Evolutionary conservation across 1,139 yeast genomes (phyloP), one percentile per base, ranked within the genome.

Genomic region (Candida mesenterica): DNA sequence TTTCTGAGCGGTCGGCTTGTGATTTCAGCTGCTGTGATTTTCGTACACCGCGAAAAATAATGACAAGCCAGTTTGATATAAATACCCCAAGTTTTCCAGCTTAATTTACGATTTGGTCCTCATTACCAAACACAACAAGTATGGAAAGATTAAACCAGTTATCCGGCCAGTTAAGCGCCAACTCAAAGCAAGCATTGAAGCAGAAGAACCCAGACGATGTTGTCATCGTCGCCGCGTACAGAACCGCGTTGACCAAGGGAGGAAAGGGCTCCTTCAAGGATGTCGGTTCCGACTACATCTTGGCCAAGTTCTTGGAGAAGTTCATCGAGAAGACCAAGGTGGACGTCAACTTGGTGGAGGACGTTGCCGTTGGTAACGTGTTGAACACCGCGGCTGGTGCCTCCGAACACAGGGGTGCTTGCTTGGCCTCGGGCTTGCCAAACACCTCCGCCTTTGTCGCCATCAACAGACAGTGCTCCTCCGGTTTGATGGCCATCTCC

Each of bases 371-470:
- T 45, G 97, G 97, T 53, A 89, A 90, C 59, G 96, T 88, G 30
- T 73, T 89, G 55, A 87, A 88, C 65, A 75, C 77, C 38, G 96
- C 96, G 41, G 94, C 96, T 29, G 96, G 96, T 55, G 95, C 90
- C 39, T 82, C 82, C 40, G 96, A 88, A 63, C 95, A 87, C 63
- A 75, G 95, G 55, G 96, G 95, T 35, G 97, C 76, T 36, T 50
- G 60, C 40, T 67, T 70, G 49, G 68, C 75, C 34, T 72, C 75
- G 17, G 75, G 75, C 46, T 62, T 70, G 42, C 76, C 76, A 42
- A 55, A 68, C 55, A 63, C 80, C 6, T 73, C 82, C 20, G 90
- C 95, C 10, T 86, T 90, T 50, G 68, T 80, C 50, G 92, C 96
- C 19, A 54, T 90, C 48, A 90, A 90, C 72, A 80, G 97, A 66